phyloP scores from a whole-genome alignment of 2,329 filamentous ascomycete genomes.

The Ceratocystis diversiconidia region DNA sequence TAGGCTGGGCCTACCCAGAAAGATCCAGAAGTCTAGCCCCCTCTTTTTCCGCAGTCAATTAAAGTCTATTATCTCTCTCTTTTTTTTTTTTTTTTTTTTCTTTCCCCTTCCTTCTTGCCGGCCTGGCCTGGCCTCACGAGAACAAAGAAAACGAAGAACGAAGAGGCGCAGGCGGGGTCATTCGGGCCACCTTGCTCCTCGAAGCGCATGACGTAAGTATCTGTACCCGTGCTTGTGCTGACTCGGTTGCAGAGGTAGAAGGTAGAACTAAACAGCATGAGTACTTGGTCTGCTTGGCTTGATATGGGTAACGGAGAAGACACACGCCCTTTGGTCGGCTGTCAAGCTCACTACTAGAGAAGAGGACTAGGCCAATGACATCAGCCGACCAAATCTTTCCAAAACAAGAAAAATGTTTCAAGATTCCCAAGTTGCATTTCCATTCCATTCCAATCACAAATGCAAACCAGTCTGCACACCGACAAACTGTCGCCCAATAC shows the following conservation, averaged over 20 bases:
- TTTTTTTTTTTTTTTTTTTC: neutral
- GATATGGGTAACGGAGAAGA: neutral
- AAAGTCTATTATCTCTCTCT: neutral
- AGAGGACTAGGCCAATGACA: neutral
- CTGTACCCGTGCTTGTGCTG: neutral
- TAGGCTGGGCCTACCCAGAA: too few species aligned
- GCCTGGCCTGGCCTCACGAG: neutral
- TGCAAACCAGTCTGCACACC: neutral
- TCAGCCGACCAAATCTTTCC: neutral
- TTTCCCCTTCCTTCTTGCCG: neutral
- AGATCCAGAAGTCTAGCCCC: too few species aligned
- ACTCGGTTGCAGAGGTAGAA: neutral
- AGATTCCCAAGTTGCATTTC: neutral
- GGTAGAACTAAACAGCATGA: too few species aligned
- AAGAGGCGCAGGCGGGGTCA: neutral
- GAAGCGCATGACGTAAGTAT: neutral
- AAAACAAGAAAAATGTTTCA: neutral
- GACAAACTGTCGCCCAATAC: neutral
- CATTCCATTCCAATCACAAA: slow-evolving; percentile 3
- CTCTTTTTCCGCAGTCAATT: neutral
- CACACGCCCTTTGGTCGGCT: neutral
- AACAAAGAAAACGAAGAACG: too few species aligned
- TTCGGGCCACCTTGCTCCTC: neutral
- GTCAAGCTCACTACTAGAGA: neutral
- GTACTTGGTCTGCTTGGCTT: neutral